Evolutionary conservation across 192 early-diverging fungal species (phyloP).

Genomic region (Coemansia sp.): DNA sequence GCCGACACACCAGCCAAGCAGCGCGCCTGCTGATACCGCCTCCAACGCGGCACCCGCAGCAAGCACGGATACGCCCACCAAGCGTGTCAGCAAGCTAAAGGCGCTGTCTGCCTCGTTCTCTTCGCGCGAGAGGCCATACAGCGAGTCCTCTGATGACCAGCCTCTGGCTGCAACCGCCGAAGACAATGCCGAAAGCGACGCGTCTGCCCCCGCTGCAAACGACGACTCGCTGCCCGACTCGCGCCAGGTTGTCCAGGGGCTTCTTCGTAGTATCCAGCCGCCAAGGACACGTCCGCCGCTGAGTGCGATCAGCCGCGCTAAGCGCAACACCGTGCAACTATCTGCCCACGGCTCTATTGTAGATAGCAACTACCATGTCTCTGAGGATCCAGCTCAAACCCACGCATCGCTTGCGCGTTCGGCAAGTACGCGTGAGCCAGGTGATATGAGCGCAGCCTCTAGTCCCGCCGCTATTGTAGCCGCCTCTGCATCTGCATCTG

Average conservation of each 20-base stretch:
- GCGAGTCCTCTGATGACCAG: background rate
- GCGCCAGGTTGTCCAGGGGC: constrained; percentile 42
- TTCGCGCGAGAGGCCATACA: background rate
- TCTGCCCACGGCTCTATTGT: constrained; percentile 16
- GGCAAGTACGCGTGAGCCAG: constrained; percentile 14
- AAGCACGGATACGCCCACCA: background rate
- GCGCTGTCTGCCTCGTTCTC: constrained; percentile 6
- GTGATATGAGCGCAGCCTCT: too few species aligned
- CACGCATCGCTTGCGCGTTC: constrained; percentile 8
- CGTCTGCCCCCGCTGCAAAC: background rate
- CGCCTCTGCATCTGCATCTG: too few species aligned
- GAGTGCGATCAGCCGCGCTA: constrained; percentile 41
- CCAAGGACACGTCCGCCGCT: constrained; percentile 37
- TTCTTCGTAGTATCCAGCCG: constrained; percentile 44
- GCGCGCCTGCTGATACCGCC: background rate
- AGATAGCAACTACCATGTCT: constrained; percentile 8
- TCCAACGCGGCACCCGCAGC: background rate
- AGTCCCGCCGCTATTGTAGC: too few species aligned
- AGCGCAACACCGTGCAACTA: constrained; percentile 48
- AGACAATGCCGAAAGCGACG: background rate
- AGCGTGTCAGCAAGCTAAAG: constrained; percentile 4
- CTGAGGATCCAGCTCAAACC: constrained; percentile 4
- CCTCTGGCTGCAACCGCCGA: background rate
- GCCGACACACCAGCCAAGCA: background rate
- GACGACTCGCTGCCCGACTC: constrained; percentile 32